Evolutionary conservation across 2,329 filamentous ascomycete genomes (phyloP).

Genomic region (Dendrostoma leiphaemia): DNA sequence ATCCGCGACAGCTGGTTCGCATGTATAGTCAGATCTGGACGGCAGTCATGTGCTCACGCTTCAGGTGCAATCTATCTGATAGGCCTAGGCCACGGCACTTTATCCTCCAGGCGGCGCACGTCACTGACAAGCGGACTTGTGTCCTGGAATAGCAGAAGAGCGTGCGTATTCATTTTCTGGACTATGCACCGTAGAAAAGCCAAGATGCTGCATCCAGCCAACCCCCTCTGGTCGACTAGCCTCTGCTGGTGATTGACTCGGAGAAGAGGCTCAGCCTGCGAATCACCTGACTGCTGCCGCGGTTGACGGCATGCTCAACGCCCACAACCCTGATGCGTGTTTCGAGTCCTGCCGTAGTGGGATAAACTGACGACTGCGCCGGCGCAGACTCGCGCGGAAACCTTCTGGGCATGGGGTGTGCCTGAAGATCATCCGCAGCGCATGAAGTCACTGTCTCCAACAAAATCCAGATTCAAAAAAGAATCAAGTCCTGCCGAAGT

Average conservation of each 20-base stretch:
- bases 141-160: not conserved
- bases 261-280: not conserved
- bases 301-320: not conserved
- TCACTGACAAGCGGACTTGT: not conserved
- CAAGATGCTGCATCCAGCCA: not conserved
- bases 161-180: slow-evolving; percentile 3
- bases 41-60: slow-evolving; percentile 1
- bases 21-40: not conserved
- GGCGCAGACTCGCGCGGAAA: slow-evolving; percentile 7
- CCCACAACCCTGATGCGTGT: slow-evolving; percentile 9
- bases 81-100: not conserved
- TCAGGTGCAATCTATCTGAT: not conserved
- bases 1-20: not conserved
- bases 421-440: slow-evolving; percentile 17
- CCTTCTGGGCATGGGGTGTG: slow-evolving; percentile 16
- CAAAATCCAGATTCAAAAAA: not conserved
- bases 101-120: slow-evolving; percentile 1
- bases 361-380: slow-evolving; percentile 10
- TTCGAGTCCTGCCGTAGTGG: slow-evolving; percentile 5
- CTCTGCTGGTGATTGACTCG: slow-evolving; percentile 5
- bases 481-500: not conserved
- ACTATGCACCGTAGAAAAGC: not conserved
- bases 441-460: slow-evolving; percentile 7
- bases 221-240: not conserved
- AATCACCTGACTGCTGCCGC: slow-evolving; percentile 8